Evolutionary conservation across 1,284 basidiomycete genomes (phyloP), one percentile per base, ranked within the genome.

Genomic region (Cutaneotrichosporon cutaneum): DNA sequence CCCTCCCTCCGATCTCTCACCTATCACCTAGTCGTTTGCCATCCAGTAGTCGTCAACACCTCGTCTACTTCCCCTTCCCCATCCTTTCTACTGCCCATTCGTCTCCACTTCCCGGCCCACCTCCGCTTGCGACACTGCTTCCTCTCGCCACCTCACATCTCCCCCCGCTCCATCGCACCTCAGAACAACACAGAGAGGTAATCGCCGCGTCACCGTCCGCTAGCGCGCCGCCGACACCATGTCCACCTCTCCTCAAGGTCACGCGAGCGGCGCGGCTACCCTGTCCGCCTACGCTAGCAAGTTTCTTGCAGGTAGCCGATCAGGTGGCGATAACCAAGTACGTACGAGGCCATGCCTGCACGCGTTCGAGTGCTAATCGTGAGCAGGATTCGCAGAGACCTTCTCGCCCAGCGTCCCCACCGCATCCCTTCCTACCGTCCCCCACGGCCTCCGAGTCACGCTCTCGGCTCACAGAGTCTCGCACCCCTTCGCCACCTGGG

Each of bases 361-460:
- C 8, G 4, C 2, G 18, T 32, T n/a, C 6, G 16, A 32, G 4
- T 24, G 1, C 48, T 30, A n/a, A 32, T 32, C 48, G 24, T 48
- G 5, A 13, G 14, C 48, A 51, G 48, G 48, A 30, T 30, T 14
- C 26, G 7, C 48, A 8, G 18, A 27, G 48, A 51, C 18, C 48
- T 14, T 51, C 48, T 4, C 26, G 24, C 3, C 48, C 48, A 4
- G 27, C 27, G 9, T 51, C 48, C 11, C 69, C 72, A 0, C 74
- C 73, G 42, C 74, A 78, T 61, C 76, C 76, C 8, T 78, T 78
- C 63, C 60, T 76, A 9, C 68, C 74, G 13, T 76, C 74, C 1
- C 74, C 75, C 1, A 67, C 68, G 1, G 63, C 68, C 9, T 71
- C 72, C 1, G 59, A 54, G 9, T 72, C 76, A 2, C 69, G 68